Base-by-base conservation (phyloP, 179 eudicot genomes). In the Spergularia azorica region DNA sequence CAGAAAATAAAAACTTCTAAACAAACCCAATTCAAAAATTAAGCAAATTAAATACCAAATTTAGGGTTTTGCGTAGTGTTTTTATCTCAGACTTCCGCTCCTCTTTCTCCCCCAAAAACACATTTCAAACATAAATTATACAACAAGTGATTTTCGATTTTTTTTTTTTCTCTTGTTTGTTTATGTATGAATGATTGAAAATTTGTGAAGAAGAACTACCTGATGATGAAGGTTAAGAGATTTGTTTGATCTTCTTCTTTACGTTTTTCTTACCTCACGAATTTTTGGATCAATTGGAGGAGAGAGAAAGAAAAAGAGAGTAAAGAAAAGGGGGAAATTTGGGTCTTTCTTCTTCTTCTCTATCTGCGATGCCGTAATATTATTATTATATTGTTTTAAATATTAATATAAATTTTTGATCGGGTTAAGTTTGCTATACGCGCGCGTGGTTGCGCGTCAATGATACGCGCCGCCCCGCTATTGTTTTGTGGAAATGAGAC, bases 271-370 rank as follows among this genome's bases (percentile, higher is more conserved):
- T 26, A 48, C 65, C 73, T 73, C 56, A 32, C 41, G 66, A 6
- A 9, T 12, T 21, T 46, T 80, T 61, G 67, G 79, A 80, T 75
- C 78, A 75, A 55, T 70, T 43, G 16, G 60, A 17, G 68, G 72
- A 43, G 75, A 71, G 75, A 63, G 83, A 76, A 39, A 36, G 62
- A 62, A 13, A 51, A 17, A 55, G 50, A 21, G 66, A 60, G 10
- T 1, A 36, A 55, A 36, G 51, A 5, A 26, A 56, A 50, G 15
- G 36, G 57, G 20, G 51, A 16, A 6, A 9, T 26, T 26, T 61
- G 41, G 36, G 39, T 78, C 66, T 26, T 26, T 26, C 32, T 26
- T 26, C 32, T 41, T 61, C 38, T 65, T 26, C 32, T 38, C 79
- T 67, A 36, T 54, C 62, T 77, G 75, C 70, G 60, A 65, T 43